phyloP scores from a whole-genome alignment of 495 filamentous ascomycete genomes.

The Hypoxylon lenormandii region DNA sequence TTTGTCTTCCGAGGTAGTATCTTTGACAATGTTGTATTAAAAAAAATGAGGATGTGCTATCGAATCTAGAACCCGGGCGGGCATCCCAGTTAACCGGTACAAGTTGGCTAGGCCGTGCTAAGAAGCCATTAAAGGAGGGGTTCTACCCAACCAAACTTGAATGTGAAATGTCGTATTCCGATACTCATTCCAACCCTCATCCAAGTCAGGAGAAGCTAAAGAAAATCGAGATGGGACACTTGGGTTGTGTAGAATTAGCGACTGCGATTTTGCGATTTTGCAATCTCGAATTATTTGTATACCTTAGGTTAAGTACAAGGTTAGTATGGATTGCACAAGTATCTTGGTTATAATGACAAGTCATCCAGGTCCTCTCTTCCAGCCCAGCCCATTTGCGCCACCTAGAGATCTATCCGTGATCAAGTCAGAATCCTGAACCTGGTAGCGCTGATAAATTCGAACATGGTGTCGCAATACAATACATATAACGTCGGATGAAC shows the following conservation, averaged over 20 bases:
- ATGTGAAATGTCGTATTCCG: conserved; percentile 44
- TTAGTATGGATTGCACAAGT: conserved; percentile 17
- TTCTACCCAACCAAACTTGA: conserved; percentile 45
- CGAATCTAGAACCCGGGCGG: no score
- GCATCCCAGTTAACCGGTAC: background rate
- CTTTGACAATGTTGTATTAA: conserved; percentile 10
- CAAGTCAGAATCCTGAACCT: conserved; percentile 6
- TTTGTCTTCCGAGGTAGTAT: background rate
- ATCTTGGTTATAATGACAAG: conserved; percentile 14
- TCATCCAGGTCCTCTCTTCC: background rate
- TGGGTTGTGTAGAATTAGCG: conserved; percentile 21
- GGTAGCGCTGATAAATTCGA: conserved; percentile 2
- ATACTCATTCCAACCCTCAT: conserved; percentile 26
- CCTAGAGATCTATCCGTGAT: conserved; percentile 23
- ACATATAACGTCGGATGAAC: background rate
- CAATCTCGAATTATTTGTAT: conserved; percentile 16
- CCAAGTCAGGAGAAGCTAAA: conserved; percentile 3
- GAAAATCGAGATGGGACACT: conserved; percentile 5
- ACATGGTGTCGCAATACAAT: conserved; percentile 28
- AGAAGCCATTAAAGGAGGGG: conserved; percentile 52
- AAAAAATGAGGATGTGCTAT: no score
- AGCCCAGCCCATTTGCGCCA: conserved; percentile 33
- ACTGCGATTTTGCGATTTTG: conserved; percentile 17
- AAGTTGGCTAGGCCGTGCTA: conserved; percentile 30
- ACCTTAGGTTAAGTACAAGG: no score